These are phyloP conservation scores for Fusarium annulatum DNA, from an alignment of 2,329 filamentous ascomycete genomes.

Conservation along the genomic window DNA sequence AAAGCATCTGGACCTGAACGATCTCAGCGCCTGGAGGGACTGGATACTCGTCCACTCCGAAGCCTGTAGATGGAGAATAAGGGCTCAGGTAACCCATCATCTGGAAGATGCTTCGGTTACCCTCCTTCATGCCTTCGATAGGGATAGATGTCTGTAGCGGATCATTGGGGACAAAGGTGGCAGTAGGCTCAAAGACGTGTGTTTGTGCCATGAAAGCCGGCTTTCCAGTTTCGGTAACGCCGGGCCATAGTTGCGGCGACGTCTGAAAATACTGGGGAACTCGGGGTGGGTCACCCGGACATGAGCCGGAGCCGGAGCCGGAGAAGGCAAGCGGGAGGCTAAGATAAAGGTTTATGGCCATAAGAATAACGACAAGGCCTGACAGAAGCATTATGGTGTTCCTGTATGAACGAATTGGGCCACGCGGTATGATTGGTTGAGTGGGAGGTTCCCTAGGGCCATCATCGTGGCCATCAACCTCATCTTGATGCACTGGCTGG, in stretches of 20 bases:
- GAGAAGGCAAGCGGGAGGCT: slow-evolving; percentile 49
- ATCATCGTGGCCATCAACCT: slow-evolving; percentile 38
- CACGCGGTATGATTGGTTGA: slow-evolving; percentile 30
- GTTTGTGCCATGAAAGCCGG: slow-evolving; percentile 79
- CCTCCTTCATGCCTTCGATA: slow-evolving; percentile 66
- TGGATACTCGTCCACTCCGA: slow-evolving; percentile 78
- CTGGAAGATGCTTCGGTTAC: slow-evolving; percentile 75
- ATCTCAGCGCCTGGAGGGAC: slow-evolving; percentile 75
- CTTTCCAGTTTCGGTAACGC: slow-evolving; percentile 76
- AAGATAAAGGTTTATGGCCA: slow-evolving; percentile 52
- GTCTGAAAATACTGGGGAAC: slow-evolving; percentile 74
- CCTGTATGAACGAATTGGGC: slow-evolving; percentile 45
- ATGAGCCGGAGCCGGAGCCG: slow-evolving; percentile 39
- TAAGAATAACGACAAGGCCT: slow-evolving; percentile 50
- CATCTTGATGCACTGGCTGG: slow-evolving; percentile 50
- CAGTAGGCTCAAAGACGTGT: slow-evolving; percentile 72
- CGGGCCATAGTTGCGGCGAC: slow-evolving; percentile 67
- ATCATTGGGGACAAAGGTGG: slow-evolving; percentile 73
- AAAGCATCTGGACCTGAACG: slow-evolving; percentile 76
- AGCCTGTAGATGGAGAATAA: slow-evolving; percentile 77
- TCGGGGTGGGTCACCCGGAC: slow-evolving; percentile 50
- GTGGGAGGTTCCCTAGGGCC: slow-evolving; percentile 26
- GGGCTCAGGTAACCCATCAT: slow-evolving; percentile 75
- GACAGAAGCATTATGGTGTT: slow-evolving; percentile 49
- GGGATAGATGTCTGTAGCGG: slow-evolving; percentile 78